Base-by-base conservation (phyloP, 495 filamentous ascomycete species). In the Choiromyces venosus region DNA sequence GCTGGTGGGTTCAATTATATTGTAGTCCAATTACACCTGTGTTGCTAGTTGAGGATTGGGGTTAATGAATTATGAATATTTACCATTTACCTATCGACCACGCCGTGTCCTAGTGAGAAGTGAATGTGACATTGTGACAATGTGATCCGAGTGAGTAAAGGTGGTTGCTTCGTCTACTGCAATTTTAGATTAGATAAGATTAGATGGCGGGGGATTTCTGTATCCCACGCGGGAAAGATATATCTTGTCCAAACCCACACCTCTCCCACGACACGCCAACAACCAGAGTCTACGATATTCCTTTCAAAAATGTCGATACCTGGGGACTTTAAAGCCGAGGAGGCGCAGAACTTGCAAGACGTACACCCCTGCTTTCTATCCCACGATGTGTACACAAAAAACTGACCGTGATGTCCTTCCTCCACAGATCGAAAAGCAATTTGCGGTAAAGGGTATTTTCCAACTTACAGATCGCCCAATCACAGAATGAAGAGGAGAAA, bases 401-500 rank as follows among this genome's bases (percentile, higher is more conserved):
- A n/a, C 65, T 35, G 29, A 29, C 46, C 65, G 69, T 67, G 35
- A 44, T 19, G 25, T 42, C 40, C 39, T 33, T 25, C 79, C 70
- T 42, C 37, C 12, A 68, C 73, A 99, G 93, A 97, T 99, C 82
- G 95, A 99, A 88, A 97, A 97, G 87, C 96, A 98, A 83, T 99
- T 99, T 79, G 95, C 96, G 42, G 95, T 99, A 78, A 98, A 98
- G 87, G 92, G 92, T 92, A 80, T 35, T 85, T 81, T n/a, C 40
- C 40, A 14, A 33, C 12, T 65, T 66, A 40, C 38, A 33, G 21
- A 69, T 29, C n/a, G 37, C 69, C 69, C 25, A 40, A 61, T 66
- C 33, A n/a, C 25, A 98, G 93, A 97, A 98, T 82, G 95, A 98
- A 87, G 97, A 97, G 87, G 94, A 97, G 83, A 97, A 98, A 79